Conservation (phyloP, 768 basidiomycete genomes). For the Suillus plorans region DNA sequence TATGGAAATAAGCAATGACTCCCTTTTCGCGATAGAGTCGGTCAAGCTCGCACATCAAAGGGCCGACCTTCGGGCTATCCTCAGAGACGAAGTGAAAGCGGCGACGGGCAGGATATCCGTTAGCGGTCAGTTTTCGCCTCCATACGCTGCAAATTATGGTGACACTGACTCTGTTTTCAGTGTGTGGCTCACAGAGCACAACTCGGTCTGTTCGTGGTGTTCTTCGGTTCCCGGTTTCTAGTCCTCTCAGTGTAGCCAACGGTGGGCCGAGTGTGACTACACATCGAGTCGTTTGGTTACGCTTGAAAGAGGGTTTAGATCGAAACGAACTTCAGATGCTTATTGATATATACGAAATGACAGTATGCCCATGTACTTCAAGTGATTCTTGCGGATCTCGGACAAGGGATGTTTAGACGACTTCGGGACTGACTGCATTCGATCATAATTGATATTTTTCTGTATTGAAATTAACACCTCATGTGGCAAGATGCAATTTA, state of each 20-base stretch:
- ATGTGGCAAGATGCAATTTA: no score
- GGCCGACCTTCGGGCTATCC: constrained; percentile 35
- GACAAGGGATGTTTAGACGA: not conserved
- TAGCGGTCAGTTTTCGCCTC: constrained; percentile 34
- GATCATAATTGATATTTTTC: no score
- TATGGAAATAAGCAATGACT: constrained; percentile 9
- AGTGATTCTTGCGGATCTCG: not conserved
- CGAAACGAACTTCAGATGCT: no score
- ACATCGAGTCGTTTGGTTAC: constrained; percentile 46
- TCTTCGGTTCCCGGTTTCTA: constrained; percentile 32
- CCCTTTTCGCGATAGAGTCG: constrained; percentile 21
- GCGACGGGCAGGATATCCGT: constrained; percentile 40
- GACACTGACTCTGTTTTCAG: constrained; percentile 22
- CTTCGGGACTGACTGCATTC: not conserved
- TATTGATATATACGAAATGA: not conserved
- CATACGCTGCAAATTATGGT: no score
- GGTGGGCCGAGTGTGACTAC: constrained; percentile 49
- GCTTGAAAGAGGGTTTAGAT: constrained; percentile 16
- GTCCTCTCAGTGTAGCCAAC: constrained; percentile 34
- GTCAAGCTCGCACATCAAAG: constrained; percentile 35
- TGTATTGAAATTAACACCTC: no score
- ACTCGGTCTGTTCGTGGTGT: constrained; percentile 35
- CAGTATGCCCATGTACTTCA: not conserved
- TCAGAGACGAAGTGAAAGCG: constrained; percentile 33
- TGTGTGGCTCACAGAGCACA: constrained; percentile 44